Evolutionary conservation across 129 eudicot genomes (phyloP).

Genomic region (Helichrysum umbraculigerum): DNA sequence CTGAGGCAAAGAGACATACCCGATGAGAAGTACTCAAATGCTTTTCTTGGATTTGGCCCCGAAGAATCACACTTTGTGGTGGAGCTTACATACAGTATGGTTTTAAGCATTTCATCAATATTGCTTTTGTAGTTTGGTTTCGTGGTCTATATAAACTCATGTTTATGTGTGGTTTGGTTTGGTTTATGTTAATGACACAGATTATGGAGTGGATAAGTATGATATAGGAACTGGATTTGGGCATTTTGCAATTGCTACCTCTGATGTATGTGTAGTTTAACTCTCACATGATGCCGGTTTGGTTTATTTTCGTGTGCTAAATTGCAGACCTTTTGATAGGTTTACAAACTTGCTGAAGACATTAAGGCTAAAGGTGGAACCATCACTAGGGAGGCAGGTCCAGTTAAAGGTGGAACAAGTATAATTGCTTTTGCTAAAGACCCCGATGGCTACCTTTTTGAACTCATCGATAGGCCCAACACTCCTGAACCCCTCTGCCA

Average conservation of each 20-base stretch:
- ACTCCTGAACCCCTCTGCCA: conserved; percentile 98
- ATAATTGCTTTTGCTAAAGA: conserved; percentile 94
- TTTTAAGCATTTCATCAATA: background rate
- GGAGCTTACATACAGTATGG: conserved; percentile 92
- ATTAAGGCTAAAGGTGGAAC: conserved; percentile 79
- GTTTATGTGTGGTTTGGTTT: conserved; percentile 9
- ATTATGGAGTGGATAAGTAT: conserved; percentile 89
- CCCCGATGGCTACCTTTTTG: conserved; percentile 95
- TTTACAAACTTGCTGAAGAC: conserved; percentile 68
- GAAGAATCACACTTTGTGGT: conserved; percentile 84
- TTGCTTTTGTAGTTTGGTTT: background rate
- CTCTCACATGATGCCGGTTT: background rate
- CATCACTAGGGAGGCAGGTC: conserved; percentile 81
- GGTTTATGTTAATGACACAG: conserved; percentile 42
- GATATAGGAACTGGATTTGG: conserved; percentile 98
- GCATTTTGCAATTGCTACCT: conserved; percentile 91
- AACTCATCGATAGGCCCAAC: conserved; percentile 67
- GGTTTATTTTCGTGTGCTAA: conserved; percentile 1
- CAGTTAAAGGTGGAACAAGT: conserved; percentile 80
- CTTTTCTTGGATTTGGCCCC: conserved; percentile 98
- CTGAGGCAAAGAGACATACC: conserved; percentile 87
- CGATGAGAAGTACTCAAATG: conserved; percentile 88
- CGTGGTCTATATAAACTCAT: background rate
- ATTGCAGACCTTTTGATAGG: conserved; percentile 34
- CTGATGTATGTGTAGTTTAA: conserved; percentile 55